Evolutionary conservation across 345 rosid species (phyloP).

Genomic region (Populus deltoides): DNA sequence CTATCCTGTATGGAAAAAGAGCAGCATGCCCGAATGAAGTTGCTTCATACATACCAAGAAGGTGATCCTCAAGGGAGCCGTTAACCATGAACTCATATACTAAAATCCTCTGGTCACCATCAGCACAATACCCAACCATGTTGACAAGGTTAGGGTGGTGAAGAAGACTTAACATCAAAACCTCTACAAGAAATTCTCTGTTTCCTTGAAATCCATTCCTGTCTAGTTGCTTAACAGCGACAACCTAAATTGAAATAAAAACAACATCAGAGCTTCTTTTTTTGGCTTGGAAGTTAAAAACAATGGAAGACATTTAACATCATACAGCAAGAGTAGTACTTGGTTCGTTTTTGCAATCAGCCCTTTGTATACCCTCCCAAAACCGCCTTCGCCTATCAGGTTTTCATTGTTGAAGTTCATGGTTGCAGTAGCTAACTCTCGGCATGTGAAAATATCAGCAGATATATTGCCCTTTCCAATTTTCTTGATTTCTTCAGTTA

Average conservation of each 20-base stretch:
- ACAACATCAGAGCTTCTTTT: too few relatives aligned
- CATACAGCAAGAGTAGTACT: too few relatives aligned
- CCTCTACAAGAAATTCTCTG: constrained; percentile 75
- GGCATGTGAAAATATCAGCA: too few relatives aligned
- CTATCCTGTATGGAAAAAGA: neutral
- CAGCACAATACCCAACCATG: constrained; percentile 74
- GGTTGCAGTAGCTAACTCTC: too few relatives aligned
- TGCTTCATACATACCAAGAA: constrained; percentile 48
- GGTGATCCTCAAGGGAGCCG: constrained; percentile 78
- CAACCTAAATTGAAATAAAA: neutral
- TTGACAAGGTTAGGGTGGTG: constrained; percentile 65
- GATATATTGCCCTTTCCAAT: too few relatives aligned
- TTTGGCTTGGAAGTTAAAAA: too few relatives aligned
- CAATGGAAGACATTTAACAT: too few relatives aligned
- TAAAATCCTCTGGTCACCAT: constrained; percentile 68
- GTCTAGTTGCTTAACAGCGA: constrained; percentile 57
- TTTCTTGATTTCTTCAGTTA: too few relatives aligned
- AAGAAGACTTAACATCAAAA: constrained; percentile 66
- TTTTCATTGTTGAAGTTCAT: too few relatives aligned
- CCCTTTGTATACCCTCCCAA: too few relatives aligned
- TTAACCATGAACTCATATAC: constrained; percentile 66
- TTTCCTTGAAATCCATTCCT: constrained; percentile 82
- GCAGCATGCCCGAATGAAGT: neutral
- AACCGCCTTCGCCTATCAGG: too few relatives aligned
- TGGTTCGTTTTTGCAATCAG: too few relatives aligned